Evolutionary conservation across 257 asterid genomes (phyloP).

Genomic region (Ajuga chamaepitys): DNA sequence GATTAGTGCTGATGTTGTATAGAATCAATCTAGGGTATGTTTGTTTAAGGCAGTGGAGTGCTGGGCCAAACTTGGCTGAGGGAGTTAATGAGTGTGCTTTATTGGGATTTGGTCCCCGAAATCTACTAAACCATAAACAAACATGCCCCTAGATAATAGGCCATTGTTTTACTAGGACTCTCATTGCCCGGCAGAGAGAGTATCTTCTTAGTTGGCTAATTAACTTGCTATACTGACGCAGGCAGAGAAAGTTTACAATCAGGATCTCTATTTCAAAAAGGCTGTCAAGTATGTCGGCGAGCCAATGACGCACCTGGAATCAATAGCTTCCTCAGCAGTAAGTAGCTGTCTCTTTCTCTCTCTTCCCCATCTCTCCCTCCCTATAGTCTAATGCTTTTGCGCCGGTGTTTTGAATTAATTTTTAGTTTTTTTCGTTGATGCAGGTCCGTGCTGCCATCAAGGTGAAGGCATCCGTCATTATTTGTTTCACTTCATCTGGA

Average conservation of each 20-base stretch:
- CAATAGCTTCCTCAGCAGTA: conserved; percentile 93
- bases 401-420: not conserved
- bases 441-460: conserved; percentile 94
- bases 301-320: conserved; percentile 85
- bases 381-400: not conserved
- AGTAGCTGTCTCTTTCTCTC: not conserved
- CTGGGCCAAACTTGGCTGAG: too few relatives aligned
- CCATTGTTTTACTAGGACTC: too few relatives aligned
- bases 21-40: not conserved
- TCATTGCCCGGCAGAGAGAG: not conserved
- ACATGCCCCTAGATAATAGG: too few relatives aligned
- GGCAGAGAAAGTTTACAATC: conserved; percentile 90
- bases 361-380: not conserved
- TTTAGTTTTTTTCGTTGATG: not conserved
- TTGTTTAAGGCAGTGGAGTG: too few relatives aligned
- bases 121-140: too few relatives aligned
- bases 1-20: too few relatives aligned
- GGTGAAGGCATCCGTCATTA: conserved; percentile 86
- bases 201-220: not conserved
- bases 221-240: conserved; percentile 22
- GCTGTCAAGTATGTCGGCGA: conserved; percentile 67
- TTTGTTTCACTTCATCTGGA: conserved; percentile 96
- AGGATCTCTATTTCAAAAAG: conserved; percentile 73
- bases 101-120: too few relatives aligned
- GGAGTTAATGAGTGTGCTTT: too few relatives aligned